Base-by-base conservation (phyloP, 225 moss, liverwort and hornwort species). In the Physcomitrellopsis africana region DNA sequence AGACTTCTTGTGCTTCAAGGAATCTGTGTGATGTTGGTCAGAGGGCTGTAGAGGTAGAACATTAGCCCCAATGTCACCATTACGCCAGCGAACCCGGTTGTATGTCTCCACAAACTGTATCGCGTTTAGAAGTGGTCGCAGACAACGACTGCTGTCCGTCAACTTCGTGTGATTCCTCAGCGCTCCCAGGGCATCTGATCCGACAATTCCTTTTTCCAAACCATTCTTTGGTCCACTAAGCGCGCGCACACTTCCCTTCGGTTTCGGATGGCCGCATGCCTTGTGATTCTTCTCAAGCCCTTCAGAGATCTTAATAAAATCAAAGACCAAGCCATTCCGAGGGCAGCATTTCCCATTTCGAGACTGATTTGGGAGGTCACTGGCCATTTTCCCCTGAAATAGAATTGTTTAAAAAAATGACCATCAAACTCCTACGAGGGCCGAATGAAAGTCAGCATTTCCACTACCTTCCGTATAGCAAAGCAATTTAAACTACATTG, bases 81-180 rank as follows among this genome's bases (percentile, higher is more conserved):
- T 42, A 60, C 63, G 73, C 27, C 73, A 73, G 47, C 51, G 48
- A 16, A 52, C 51, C 24, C 51, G 73, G 51, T 73, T 73, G 61
- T 63, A 63, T 3, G 73, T 51, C 63, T 73, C 73, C 73, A 73
- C 73, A 49, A 73, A 63, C 16, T 63, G 73, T 51, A 73, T 63
- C 27, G 63, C 73, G 41, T 63, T 73, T 60, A 73, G 19, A 57
- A 68, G 67, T 46, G 58, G 67, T 67, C 58, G 67, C 43, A 76
- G 24, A 0, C 51, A 42, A 29, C 56, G 58, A 45, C 47, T 68
- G 23, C 45, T 43, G 46, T 68, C 67, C 55, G 56, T 13, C 47
- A 67, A 32, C 19, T 32, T 68, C 48, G 27, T 48, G 42, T 48
- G 46, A 24, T 59, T 56, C 27, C 59, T 67, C 56, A 66, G 27